A percentile compares a stretch with the other conserved stretches of the same genome.
These are phyloP conservation scores for Aspergillus sp. DNA, from an alignment of 2,329 filamentous ascomycete species.

Conservation along the genomic window DNA sequence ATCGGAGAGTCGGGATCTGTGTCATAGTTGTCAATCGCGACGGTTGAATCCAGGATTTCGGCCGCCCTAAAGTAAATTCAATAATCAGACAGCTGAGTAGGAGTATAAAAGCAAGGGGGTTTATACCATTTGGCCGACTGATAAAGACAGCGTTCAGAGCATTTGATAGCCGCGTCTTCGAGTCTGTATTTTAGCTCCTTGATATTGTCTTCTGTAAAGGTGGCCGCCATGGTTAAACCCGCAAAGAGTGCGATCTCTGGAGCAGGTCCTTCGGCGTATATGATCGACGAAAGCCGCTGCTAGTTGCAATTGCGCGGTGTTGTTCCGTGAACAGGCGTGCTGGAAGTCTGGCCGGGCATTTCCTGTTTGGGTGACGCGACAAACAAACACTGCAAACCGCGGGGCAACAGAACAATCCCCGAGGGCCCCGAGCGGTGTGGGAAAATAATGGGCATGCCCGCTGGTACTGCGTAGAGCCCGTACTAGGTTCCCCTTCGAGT, in stretches of 20 bases:
- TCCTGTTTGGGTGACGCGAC: slow-evolving; percentile 1
- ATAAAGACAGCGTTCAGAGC: slow-evolving; percentile 91
- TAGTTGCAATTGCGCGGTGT: not conserved
- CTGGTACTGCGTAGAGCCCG: not conserved
- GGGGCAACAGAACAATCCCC: slow-evolving; percentile 3
- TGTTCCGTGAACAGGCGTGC: not conserved
- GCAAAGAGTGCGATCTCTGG: not conserved
- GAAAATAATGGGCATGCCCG: not conserved
- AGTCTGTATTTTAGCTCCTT: slow-evolving; percentile 69
- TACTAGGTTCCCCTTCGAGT: not conserved
- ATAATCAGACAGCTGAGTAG: slow-evolving; percentile 11
- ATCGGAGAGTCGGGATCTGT: slow-evolving; percentile 61
- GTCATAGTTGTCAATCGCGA: slow-evolving; percentile 57
- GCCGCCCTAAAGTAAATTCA: slow-evolving; percentile 67
- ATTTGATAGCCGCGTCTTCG: slow-evolving; percentile 83
- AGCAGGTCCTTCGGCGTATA: slow-evolving; percentile 1
- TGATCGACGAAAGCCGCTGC: not conserved
- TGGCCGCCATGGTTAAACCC: slow-evolving; percentile 29
- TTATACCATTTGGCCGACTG: slow-evolving; percentile 91
- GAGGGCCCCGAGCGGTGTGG: too few relatives aligned
- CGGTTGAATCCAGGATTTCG: slow-evolving; percentile 84
- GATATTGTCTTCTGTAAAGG: slow-evolving; percentile 38
- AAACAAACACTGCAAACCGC: slow-evolving; percentile 31
- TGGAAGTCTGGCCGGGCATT: slow-evolving; percentile 15
- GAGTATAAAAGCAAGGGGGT: not conserved